These are phyloP conservation scores for Yamadazyma dendronema DNA, from an alignment of 1,139 yeast genomes.

Conservation along the genomic window DNA sequence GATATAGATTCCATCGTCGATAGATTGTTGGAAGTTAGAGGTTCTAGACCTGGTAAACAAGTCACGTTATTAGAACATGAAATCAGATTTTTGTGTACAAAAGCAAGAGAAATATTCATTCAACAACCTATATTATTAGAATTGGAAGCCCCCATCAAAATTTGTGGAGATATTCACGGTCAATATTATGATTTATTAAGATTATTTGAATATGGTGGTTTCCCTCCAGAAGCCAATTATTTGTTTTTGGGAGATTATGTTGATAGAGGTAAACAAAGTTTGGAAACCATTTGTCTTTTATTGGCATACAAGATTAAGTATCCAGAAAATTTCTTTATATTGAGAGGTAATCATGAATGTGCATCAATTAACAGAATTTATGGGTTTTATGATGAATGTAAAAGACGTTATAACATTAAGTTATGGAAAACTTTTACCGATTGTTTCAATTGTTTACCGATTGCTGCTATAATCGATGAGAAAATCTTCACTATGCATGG, in stretches of 20 bases:
- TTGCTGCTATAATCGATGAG: conserved; percentile 96
- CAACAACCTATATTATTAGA: conserved; percentile 95
- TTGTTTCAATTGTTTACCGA: conserved; percentile 96
- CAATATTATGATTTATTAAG: conserved; percentile 95
- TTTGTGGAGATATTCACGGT: conserved; percentile 95
- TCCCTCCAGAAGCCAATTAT: conserved; percentile 98
- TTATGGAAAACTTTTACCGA: conserved; percentile 98
- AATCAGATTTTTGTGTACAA: conserved; percentile 92
- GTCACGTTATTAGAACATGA: conserved; percentile 92
- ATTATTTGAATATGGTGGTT: conserved; percentile 95
- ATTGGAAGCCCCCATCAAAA: conserved; percentile 95
- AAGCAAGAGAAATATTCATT: conserved; percentile 95
- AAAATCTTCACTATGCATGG: conserved; percentile 99
- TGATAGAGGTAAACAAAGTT: conserved; percentile 95
- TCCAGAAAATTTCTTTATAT: conserved; percentile 93
- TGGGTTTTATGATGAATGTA: conserved; percentile 43
- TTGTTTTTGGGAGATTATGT: conserved; percentile 95
- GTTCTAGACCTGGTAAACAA: conserved; percentile 97
- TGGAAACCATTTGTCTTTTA: conserved; percentile 89
- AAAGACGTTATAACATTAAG: conserved; percentile 94
- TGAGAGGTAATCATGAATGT: conserved; percentile 97
- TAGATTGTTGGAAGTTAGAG: conserved; percentile 94
- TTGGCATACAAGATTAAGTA: conserved; percentile 95
- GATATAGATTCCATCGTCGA: conserved; percentile 97
- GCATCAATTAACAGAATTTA: conserved; percentile 96